Evolutionary conservation across 352 stramenopile genomes (phyloP).

Genomic region (Phytophthora tubulina): DNA sequence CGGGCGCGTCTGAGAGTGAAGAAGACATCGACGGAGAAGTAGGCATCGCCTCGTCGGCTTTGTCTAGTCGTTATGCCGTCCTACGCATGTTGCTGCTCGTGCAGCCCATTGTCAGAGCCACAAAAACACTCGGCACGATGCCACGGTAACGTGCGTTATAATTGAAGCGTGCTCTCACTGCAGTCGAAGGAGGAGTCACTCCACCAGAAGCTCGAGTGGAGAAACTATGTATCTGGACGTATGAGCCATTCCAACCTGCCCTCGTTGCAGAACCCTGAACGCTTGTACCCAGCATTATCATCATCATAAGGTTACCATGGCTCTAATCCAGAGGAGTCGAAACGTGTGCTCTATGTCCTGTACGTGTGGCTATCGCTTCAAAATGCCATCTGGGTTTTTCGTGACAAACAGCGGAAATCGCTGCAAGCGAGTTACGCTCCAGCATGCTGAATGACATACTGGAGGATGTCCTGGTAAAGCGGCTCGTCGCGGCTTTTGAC

Average conservation of each 20-base stretch:
- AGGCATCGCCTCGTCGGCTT: constrained; percentile 32
- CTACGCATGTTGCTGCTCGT: constrained; percentile 37
- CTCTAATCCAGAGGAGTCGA: neutral
- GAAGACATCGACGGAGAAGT: constrained; percentile 33
- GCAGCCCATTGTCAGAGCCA: constrained; percentile 38
- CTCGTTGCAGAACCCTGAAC: constrained; percentile 25
- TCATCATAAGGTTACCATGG: constrained; percentile 5
- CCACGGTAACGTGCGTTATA: neutral
- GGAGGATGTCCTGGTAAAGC: constrained; percentile 70
- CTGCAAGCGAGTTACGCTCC: constrained; percentile 1
- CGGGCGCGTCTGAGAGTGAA: constrained; percentile 32
- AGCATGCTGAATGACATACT: constrained; percentile 45
- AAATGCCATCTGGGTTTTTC: constrained; percentile 18
- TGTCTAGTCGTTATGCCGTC: constrained; percentile 30
- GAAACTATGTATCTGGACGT: constrained; percentile 30
- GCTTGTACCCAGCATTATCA: constrained; percentile 15
- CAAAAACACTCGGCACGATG: constrained; percentile 15
- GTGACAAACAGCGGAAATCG: constrained; percentile 20
- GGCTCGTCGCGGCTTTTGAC: constrained; percentile 66
- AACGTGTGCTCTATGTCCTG: constrained; percentile 35
- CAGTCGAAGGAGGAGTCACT: no score
- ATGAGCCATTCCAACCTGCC: constrained; percentile 27
- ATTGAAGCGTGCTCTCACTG: no score
- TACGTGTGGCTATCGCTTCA: constrained; percentile 20
- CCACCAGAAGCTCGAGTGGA: constrained; percentile 7